phyloP scores from a whole-genome alignment of 768 basidiomycete species.

The Artomyces pyxidatus region DNA sequence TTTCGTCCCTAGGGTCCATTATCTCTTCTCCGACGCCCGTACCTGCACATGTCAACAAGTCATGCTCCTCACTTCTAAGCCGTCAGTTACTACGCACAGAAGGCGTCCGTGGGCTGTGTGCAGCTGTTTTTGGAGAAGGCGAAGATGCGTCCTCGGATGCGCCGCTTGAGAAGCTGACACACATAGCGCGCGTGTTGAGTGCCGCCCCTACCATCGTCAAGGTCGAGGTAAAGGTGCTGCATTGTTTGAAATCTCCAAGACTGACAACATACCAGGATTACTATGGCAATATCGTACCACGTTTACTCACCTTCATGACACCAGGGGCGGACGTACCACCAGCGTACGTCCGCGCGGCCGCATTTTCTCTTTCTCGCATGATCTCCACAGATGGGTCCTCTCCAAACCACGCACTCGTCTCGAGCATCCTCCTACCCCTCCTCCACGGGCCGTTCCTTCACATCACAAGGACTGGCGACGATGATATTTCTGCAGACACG shows the following conservation, averaged over 20 bases:
- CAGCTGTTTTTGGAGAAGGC: slow-evolving; percentile 61
- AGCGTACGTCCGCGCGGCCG: slow-evolving; percentile 50
- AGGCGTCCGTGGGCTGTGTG: slow-evolving; percentile 62
- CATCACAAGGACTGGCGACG: background rate
- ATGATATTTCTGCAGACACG: slow-evolving; percentile 1
- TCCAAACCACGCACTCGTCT: slow-evolving; percentile 22
- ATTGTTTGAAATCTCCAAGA: background rate
- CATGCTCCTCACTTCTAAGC: slow-evolving; percentile 57
- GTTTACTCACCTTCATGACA: slow-evolving; percentile 43
- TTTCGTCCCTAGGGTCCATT: slow-evolving; percentile 56
- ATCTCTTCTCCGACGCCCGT: slow-evolving; percentile 35
- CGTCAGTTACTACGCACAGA: slow-evolving; percentile 62
- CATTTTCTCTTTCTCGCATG: slow-evolving; percentile 64
- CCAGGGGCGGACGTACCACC: slow-evolving; percentile 27
- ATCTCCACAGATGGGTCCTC: slow-evolving; percentile 32
- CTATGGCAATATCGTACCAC: slow-evolving; percentile 45
- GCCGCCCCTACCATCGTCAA: slow-evolving; percentile 51
- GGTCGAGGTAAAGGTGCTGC: slow-evolving; percentile 38
- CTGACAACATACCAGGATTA: slow-evolving; percentile 43
- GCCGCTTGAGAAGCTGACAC: slow-evolving; percentile 64
- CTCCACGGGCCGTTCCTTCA: slow-evolving; percentile 47
- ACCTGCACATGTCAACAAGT: slow-evolving; percentile 45
- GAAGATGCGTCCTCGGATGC: slow-evolving; percentile 41
- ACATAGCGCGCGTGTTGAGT: slow-evolving; percentile 54
- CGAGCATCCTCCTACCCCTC: slow-evolving; percentile 33